Evolutionary conservation across 2,329 filamentous ascomycete genomes (phyloP), one percentile per base, ranked within the genome.

Genomic region (Fusarium cyanostomum): DNA sequence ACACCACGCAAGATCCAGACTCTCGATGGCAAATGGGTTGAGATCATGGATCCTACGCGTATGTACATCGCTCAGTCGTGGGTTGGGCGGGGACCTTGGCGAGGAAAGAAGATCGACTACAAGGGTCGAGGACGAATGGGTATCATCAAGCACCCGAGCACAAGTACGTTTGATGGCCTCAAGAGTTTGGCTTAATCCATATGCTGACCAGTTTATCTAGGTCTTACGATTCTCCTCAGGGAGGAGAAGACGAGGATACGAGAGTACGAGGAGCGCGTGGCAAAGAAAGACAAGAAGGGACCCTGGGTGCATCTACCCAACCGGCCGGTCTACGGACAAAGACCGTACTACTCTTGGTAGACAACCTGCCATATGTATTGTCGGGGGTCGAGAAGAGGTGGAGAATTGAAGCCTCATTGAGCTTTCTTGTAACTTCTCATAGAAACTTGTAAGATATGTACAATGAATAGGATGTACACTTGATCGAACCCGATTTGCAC

Each of bases 11-110:
- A 86, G 71, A 91, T 96, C 65, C 82, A 86, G 74, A 86, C 90
- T 55, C 92, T 92, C 78, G 86, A 92, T 57, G 92, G 92, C 67
- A 88, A 87, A 74, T 88, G 86, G 76, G 81, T 93, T 66, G 83
- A 85, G 34, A 84, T 97, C 21, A 78, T 78, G 27, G 91, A 97
- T 71, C 88, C 89, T 2, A 91, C 90, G n/a, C 85, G 86, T 57
- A 90, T 98, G 65, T 99, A 97, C 76, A 85, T 99, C 67, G 90
- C 93, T 52, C 88, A 98, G 78, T 92, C 94, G 5, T 99, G 94
- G 94, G 92, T 97, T 39, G 92, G 91, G 52, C 89, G 90, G 64
- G 92, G 92, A 0, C 82, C 84, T 2, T 89, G 82, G 75, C 84
- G 85, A 56, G 78, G 75, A 24, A 79, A 78, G 58, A 80, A 82